A percentile compares a stretch with the other conserved stretches of the same genome.
phyloP scores from a whole-genome alignment of 2,329 filamentous ascomycete genomes.

The Aspergillus sp. region DNA sequence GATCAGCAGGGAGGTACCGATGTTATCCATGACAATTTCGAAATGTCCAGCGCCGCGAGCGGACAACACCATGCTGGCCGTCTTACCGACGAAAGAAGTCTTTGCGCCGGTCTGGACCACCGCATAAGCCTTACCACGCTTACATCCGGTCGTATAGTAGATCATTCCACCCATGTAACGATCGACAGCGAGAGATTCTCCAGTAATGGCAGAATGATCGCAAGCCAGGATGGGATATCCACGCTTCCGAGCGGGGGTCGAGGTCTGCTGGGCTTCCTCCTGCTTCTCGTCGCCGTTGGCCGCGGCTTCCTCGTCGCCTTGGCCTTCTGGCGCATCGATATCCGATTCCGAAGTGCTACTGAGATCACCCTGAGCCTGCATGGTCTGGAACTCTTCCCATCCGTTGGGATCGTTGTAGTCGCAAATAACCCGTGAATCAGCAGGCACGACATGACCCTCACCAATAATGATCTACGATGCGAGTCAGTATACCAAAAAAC shows the following conservation, averaged over 20 bases:
- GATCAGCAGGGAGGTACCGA: slow-evolving; percentile 69
- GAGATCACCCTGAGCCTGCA: slow-evolving; percentile 61
- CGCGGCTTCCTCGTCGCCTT: slow-evolving; percentile 46
- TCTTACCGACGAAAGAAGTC: slow-evolving; percentile 73
- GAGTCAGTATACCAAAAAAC: slow-evolving; percentile 13
- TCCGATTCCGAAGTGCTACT: slow-evolving; percentile 50
- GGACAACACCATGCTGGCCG: slow-evolving; percentile 68
- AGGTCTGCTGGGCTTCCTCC: slow-evolving; percentile 12
- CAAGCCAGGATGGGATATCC: slow-evolving; percentile 67
- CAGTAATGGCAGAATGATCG: slow-evolving; percentile 78
- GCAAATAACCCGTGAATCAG: slow-evolving; percentile 69
- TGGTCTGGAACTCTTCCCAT: slow-evolving; percentile 63
- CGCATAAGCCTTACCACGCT: slow-evolving; percentile 73
- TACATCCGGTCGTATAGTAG: slow-evolving; percentile 79
- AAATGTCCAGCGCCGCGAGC: slow-evolving; percentile 75
- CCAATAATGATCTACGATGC: slow-evolving; percentile 60
- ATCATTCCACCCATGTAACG: slow-evolving; percentile 67
- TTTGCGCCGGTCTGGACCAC: slow-evolving; percentile 66
- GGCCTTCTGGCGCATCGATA: slow-evolving; percentile 54
- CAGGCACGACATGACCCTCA: slow-evolving; percentile 69
- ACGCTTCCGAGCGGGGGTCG: slow-evolving; percentile 33
- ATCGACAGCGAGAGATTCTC: slow-evolving; percentile 71
- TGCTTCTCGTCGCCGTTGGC: slow-evolving; percentile 32
- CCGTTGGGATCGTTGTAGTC: slow-evolving; percentile 66
- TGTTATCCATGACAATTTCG: slow-evolving; percentile 80